These are phyloP conservation scores for Gelatoporia subvermispora DNA, from an alignment of 768 basidiomycete species.

Conservation along the genomic window DNA sequence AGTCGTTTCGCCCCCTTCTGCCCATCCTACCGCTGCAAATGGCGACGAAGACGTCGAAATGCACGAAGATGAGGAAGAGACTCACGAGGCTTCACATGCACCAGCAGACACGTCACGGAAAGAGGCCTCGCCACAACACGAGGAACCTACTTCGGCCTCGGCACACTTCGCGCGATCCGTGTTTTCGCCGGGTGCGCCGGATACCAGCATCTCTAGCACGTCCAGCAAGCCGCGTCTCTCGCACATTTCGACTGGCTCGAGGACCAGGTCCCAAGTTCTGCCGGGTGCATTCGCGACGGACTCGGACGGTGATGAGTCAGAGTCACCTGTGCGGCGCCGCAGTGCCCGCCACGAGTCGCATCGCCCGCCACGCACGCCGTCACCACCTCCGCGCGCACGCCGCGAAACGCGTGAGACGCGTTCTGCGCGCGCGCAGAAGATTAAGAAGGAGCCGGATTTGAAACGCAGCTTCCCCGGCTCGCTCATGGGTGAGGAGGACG, in stretches of 20 bases:
- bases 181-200: conserved; percentile 16
- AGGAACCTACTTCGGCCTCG: conserved; percentile 13
- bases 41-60: conserved; percentile 9
- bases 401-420: conserved; percentile 3
- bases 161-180: conserved; percentile 24
- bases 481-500: conserved; percentile 24
- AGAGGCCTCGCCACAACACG: conserved; percentile 5
- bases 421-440: conserved; percentile 5
- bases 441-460: conserved; percentile 7
- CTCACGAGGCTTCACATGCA: neutral
- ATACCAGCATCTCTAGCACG: conserved; percentile 9
- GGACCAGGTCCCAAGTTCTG: conserved; percentile 26
- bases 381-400: conserved; percentile 2
- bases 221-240: conserved; percentile 10
- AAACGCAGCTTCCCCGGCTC: conserved; percentile 26
- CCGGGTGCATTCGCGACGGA: conserved; percentile 45
- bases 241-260: no score
- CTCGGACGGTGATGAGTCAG: conserved; percentile 30
- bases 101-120: neutral
- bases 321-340: neutral
- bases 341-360: neutral
- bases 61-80: conserved; percentile 8
- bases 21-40: conserved; percentile 1
- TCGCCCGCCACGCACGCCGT: conserved; percentile 6
- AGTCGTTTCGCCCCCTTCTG: neutral